These are phyloP conservation scores for Cryoendolithus antarcticus DNA, from an alignment of 2,329 filamentous ascomycete genomes.

Conservation along the genomic window DNA sequence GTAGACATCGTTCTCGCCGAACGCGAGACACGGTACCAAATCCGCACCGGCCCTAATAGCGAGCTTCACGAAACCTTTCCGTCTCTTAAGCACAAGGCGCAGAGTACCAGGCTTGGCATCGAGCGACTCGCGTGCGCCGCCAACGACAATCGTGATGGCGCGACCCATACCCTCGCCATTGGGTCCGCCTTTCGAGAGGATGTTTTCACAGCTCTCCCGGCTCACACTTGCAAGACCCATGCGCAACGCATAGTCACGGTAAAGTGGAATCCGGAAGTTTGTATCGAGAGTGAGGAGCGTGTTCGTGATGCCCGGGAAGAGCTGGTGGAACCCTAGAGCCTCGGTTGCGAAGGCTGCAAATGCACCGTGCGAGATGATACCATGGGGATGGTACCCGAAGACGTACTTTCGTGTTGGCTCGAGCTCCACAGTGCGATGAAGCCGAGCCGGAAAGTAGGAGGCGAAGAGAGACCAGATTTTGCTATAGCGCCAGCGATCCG, in stretches of 20 bases:
- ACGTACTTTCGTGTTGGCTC: slow-evolving; percentile 82
- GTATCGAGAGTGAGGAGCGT: slow-evolving; percentile 85
- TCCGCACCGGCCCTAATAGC: slow-evolving; percentile 87
- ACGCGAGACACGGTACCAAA: slow-evolving; percentile 79
- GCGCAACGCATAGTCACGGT: slow-evolving; percentile 83
- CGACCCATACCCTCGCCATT: slow-evolving; percentile 78
- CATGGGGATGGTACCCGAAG: slow-evolving; percentile 93
- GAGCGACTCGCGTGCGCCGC: slow-evolving; percentile 82
- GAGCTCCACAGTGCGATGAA: slow-evolving; percentile 75
- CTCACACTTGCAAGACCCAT: slow-evolving; percentile 84
- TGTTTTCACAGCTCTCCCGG: slow-evolving; percentile 80
- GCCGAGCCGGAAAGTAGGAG: slow-evolving; percentile 76
- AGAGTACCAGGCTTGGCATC: slow-evolving; percentile 71
- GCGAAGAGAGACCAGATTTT: slow-evolving; percentile 81
- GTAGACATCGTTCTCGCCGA: slow-evolving; percentile 94
- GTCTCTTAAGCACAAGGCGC: slow-evolving; percentile 64
- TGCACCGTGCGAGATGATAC: slow-evolving; percentile 94
- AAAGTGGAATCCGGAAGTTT: slow-evolving; percentile 88
- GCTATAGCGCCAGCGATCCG: slow-evolving; percentile 58
- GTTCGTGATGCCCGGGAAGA: slow-evolving; percentile 93
- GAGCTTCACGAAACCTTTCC: slow-evolving; percentile 90
- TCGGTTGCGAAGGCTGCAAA: slow-evolving; percentile 87
- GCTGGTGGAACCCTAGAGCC: slow-evolving; percentile 69
- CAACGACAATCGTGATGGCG: slow-evolving; percentile 92
- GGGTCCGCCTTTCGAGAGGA: slow-evolving; percentile 64